These are phyloP conservation scores for Candida pini DNA, from an alignment of 805 yeast genomes.

Conservation along the genomic window DNA sequence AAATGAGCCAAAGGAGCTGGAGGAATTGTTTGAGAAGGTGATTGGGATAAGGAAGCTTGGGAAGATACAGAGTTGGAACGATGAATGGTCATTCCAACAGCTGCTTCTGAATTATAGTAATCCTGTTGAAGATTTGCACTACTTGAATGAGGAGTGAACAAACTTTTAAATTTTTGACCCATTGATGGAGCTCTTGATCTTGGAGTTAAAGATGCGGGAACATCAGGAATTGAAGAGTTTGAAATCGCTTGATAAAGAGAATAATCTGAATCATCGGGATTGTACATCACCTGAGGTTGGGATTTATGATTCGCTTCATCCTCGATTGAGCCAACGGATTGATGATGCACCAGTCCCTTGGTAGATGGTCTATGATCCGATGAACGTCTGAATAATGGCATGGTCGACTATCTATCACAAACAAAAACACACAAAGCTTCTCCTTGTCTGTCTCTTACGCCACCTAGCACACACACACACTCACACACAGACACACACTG, in stretches of 20 bases:
- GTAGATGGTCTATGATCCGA: conserved; percentile 9
- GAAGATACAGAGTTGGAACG: not conserved
- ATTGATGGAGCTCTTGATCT: conserved; percentile 25
- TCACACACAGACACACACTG: too few relatives aligned
- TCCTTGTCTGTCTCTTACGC: too few relatives aligned
- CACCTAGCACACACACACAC: too few relatives aligned
- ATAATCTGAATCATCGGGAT: conserved; percentile 21
- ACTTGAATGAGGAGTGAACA: conserved; percentile 22
- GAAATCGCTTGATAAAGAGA: conserved; percentile 20
- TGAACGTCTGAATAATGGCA: conserved; percentile 16
- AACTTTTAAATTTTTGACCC: conserved; percentile 25
- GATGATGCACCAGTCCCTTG: too few relatives aligned
- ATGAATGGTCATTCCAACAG: not conserved
- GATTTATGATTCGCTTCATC: conserved; percentile 6
- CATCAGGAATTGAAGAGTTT: conserved; percentile 15
- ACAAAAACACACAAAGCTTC: too few relatives aligned
- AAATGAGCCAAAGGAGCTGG: conserved; percentile 1
- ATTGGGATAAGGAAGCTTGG: not conserved
- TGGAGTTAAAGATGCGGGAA: conserved; percentile 7
- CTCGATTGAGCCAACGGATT: too few relatives aligned
- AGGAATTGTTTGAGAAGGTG: not conserved
- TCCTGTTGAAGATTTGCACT: conserved; percentile 11
- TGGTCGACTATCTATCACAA: too few relatives aligned
- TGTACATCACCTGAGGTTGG: conserved; percentile 13
- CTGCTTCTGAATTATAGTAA: conserved; percentile 2